Base-by-base conservation (phyloP, 2,329 filamentous ascomycete genomes). In the Sporothrix inflata region DNA sequence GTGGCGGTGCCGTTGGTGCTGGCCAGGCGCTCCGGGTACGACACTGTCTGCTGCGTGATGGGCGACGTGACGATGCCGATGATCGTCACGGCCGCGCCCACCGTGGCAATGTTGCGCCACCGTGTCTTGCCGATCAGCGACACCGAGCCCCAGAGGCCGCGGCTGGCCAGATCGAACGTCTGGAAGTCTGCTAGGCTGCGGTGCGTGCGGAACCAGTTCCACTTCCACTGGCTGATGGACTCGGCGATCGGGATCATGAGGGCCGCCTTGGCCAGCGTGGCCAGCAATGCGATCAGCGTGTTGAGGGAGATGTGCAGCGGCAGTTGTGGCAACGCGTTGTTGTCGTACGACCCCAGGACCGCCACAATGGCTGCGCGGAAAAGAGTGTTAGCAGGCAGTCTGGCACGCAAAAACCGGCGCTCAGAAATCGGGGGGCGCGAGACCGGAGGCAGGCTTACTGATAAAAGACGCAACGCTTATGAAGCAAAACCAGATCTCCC, bases 141-240 rank as follows among this genome's bases (percentile, higher is more conserved):
- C 3, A 75, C 71, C 11, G 75, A 72, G 12, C 76, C 76, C 11
- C 75, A 68, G 2, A 77, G 76, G 24, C 74, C 72, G 0, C 78
- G 75, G 53, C 69, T 76, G 7, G 78, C 78, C 47, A 77, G 73
- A 47, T 80, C 78, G 60, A 79, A 79, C 4, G 73, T 73, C 53
- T 75, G 63, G n/a, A 78, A 79, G 69, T 80, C 78, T 16, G 72
- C 70, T n/a, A 79, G 69, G 34, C 74, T 73, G 68, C 74, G 75
- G 57, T 76, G 73, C 4, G 72, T 72, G 1, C 77, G 70, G 69
- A 80, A 79, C 74, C 77, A 79, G 72, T 80, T 79, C 79, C 79
- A 80, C 71, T 78, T 80, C 63, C 78, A 76, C 76, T 80, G 79
- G 4, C 76, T 76, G 40, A 80, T 74, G 11, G 77, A 77, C 71